These are phyloP conservation scores for Phytophthora rubi DNA, from an alignment of 352 stramenopile genomes.

Conservation along the genomic window DNA sequence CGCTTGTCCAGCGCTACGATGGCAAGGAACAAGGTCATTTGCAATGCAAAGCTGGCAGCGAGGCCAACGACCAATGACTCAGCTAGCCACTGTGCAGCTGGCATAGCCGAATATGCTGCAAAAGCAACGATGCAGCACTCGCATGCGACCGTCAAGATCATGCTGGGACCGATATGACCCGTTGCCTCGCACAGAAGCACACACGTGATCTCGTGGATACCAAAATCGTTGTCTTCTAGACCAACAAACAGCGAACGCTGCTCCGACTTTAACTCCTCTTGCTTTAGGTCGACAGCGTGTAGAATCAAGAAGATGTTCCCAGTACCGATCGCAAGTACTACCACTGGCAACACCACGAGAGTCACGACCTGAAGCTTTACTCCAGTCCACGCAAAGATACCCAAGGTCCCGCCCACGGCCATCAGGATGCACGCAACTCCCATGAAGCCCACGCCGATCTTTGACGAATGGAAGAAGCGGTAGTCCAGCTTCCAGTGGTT, in stretches of 20 bases:
- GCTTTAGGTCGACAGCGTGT: constrained; percentile 56
- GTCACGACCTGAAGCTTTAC: constrained; percentile 75
- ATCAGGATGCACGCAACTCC: constrained; percentile 70
- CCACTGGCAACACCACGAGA: constrained; percentile 67
- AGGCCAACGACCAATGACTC: constrained; percentile 55
- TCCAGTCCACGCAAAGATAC: constrained; percentile 69
- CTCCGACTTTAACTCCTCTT: constrained; percentile 52
- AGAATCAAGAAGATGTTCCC: constrained; percentile 79
- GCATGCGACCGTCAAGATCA: constrained; percentile 52
- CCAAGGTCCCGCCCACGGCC: constrained; percentile 67
- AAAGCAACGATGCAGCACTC: constrained; percentile 60
- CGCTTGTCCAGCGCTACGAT: constrained; percentile 76
- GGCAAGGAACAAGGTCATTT: constrained; percentile 73
- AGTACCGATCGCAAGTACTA: constrained; percentile 72
- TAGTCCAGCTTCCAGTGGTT: constrained; percentile 58
- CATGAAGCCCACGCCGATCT: constrained; percentile 69
- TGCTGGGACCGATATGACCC: constrained; percentile 65
- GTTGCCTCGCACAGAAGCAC: constrained; percentile 56
- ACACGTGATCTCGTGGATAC: constrained; percentile 57
- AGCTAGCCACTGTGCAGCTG: constrained; percentile 72
- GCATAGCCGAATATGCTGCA: constrained; percentile 66
- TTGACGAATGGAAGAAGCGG: constrained; percentile 70
- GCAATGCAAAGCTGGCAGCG: constrained; percentile 57
- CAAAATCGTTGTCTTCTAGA: constrained; percentile 51
- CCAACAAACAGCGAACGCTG: constrained; percentile 57